These are phyloP conservation scores for Cadophora gregata DNA, from an alignment of 2,329 filamentous ascomycete genomes.

Conservation along the genomic window DNA sequence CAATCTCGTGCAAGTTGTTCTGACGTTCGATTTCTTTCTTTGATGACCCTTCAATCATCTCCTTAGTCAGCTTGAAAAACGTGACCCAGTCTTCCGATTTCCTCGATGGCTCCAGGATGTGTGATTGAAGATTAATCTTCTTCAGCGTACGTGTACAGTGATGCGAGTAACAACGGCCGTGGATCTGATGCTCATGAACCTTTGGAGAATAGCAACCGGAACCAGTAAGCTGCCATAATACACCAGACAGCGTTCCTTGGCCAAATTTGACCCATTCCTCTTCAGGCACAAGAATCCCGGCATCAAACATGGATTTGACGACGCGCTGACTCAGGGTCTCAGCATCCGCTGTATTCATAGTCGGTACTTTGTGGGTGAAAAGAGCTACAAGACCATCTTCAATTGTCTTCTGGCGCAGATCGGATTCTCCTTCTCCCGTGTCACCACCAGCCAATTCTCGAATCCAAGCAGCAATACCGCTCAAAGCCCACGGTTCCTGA, in stretches of 20 bases:
- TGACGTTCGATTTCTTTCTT: conserved; percentile 93
- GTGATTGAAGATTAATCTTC: conserved; percentile 85
- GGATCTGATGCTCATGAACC: conserved; percentile 68
- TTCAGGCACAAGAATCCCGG: conserved; percentile 79
- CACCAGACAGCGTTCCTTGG: conserved; percentile 79
- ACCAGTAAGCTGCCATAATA: conserved; percentile 91
- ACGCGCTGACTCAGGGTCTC: conserved; percentile 83
- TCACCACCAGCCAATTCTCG: conserved; percentile 71
- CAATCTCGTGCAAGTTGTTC: conserved; percentile 93
- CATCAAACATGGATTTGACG: conserved; percentile 78
- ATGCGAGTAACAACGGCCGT: conserved; percentile 87
- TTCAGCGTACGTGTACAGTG: conserved; percentile 94
- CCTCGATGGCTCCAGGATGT: conserved; percentile 72
- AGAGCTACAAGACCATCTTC: conserved; percentile 86
- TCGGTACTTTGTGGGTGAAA: conserved; percentile 94
- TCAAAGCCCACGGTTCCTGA: conserved; percentile 89
- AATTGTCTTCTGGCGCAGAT: conserved; percentile 83
- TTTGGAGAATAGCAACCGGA: conserved; percentile 89
- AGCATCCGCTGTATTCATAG: conserved; percentile 97
- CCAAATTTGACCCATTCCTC: conserved; percentile 99
- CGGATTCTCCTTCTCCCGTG: conserved; percentile 76
- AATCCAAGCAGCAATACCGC: conserved; percentile 85
- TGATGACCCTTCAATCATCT: conserved; percentile 71
- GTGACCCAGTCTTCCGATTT: conserved; percentile 82
- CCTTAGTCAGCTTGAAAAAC: conserved; percentile 84